These are phyloP conservation scores for Periglandula ipomoeae DNA, from an alignment of 2,329 filamentous ascomycete species.

Conservation along the genomic window DNA sequence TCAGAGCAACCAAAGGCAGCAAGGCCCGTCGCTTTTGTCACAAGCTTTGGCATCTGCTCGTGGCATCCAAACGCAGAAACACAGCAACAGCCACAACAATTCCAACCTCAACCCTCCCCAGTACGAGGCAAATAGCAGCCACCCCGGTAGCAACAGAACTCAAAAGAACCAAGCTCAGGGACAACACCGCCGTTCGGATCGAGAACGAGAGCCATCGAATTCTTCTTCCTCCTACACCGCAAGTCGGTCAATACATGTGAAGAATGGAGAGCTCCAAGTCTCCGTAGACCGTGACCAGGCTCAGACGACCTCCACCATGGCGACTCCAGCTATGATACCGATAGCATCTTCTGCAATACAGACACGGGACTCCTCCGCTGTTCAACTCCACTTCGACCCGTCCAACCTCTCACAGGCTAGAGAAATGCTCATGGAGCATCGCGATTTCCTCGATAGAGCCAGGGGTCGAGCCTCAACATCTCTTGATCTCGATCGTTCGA, in stretches of 20 bases:
- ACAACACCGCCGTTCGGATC: neutral
- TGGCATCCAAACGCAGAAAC: slow-evolving; percentile 29
- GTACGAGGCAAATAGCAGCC: neutral
- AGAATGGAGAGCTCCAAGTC: slow-evolving; percentile 9
- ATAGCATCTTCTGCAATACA: slow-evolving; percentile 19
- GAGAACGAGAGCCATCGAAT: neutral
- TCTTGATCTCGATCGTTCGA: slow-evolving; percentile 24
- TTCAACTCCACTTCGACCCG: slow-evolving; percentile 23
- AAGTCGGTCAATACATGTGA: slow-evolving; percentile 4
- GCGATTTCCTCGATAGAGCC: slow-evolving; percentile 21
- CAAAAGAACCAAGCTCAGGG: neutral
- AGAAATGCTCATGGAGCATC: slow-evolving; percentile 27
- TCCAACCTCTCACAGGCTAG: slow-evolving; percentile 24
- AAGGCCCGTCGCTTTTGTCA: slow-evolving; percentile 46
- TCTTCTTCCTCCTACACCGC: neutral
- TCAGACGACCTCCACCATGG: slow-evolving; percentile 17
- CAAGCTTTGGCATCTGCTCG: slow-evolving; percentile 51
- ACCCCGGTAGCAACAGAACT: neutral
- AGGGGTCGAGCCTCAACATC: slow-evolving; percentile 23
- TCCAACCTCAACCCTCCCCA: neutral
- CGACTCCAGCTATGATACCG: slow-evolving; percentile 23
- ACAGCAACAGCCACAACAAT: neutral
- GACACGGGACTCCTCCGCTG: slow-evolving; percentile 20
- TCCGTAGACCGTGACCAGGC: slow-evolving; percentile 4
- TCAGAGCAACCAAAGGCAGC: slow-evolving; percentile 23